Conservation (phyloP, 2,329 filamentous ascomycete genomes). For the Botrytis hyacinthi region DNA sequence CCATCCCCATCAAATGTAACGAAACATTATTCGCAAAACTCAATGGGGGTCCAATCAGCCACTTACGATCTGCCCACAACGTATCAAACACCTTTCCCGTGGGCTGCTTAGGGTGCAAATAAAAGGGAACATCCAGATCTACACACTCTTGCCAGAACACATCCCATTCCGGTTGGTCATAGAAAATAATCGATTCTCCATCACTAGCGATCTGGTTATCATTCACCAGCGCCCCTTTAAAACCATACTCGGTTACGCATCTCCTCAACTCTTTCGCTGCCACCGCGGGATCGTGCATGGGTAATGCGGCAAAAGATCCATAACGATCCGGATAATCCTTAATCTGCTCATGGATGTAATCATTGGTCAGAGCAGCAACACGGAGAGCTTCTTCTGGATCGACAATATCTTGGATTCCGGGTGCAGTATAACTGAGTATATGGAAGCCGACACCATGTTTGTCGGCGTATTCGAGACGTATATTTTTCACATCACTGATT, state of each 20-base stretch:
- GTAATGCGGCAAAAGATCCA: constrained; percentile 50
- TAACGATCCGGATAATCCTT: constrained; percentile 41
- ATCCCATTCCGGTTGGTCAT: constrained; percentile 60
- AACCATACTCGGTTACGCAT: constrained; percentile 56
- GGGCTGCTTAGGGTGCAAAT: constrained; percentile 59
- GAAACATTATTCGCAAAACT: constrained; percentile 58
- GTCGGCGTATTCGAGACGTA: constrained; percentile 46
- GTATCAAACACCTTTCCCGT: constrained; percentile 56
- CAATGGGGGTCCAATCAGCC: constrained; percentile 58
- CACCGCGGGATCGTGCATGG: constrained; percentile 53
- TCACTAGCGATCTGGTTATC: constrained; percentile 61
- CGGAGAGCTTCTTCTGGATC: constrained; percentile 44
- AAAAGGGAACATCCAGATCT: constrained; percentile 62
- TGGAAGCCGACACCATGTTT: constrained; percentile 50
- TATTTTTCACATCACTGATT: constrained; percentile 48
- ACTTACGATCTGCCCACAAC: constrained; percentile 57
- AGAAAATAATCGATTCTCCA: constrained; percentile 62
- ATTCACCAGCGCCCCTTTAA: constrained; percentile 61
- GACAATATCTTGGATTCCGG: constrained; percentile 48
- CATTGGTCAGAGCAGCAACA: constrained; percentile 42
- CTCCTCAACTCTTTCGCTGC: constrained; percentile 51
- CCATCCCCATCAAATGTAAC: constrained; percentile 54
- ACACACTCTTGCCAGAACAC: constrained; percentile 58
- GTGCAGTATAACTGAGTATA: constrained; percentile 49
- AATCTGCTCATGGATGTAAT: constrained; percentile 31